Evolutionary conservation across 371 early-diverging fungal species (phyloP).

Genomic region (Mortierella sp.): DNA sequence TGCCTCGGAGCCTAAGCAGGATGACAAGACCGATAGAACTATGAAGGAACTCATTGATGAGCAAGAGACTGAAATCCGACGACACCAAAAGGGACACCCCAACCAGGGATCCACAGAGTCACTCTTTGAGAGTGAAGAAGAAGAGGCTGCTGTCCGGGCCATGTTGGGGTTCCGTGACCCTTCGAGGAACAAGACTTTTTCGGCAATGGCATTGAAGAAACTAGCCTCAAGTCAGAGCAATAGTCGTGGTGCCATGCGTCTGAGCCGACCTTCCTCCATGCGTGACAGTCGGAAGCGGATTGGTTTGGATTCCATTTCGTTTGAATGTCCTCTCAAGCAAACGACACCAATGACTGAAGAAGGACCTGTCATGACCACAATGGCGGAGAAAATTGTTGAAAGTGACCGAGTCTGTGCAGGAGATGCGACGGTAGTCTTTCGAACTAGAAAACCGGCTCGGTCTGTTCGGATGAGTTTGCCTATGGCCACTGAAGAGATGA

Average conservation of each 20-base stretch:
- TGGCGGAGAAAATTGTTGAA: neutral
- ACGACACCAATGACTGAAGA: neutral
- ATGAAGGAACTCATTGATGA: conserved; percentile 34
- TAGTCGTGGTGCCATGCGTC: neutral
- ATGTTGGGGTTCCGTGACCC: neutral
- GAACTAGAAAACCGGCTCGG: too few relatives aligned
- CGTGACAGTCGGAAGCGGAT: conserved; percentile 35
- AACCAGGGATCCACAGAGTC: too few relatives aligned
- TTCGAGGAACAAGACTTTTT: conserved; percentile 37
- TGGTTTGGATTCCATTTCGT: conserved; percentile 25
- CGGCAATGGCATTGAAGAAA: conserved; percentile 14
- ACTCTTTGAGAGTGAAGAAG: conserved; percentile 9
- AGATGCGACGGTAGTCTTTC: too few relatives aligned
- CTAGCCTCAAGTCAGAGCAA: conserved; percentile 19
- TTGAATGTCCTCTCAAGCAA: conserved; percentile 17
- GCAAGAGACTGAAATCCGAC: conserved; percentile 1
- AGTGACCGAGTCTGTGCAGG: neutral
- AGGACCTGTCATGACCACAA: neutral
- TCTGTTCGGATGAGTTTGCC: too few relatives aligned
- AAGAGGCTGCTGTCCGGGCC: conserved; percentile 9
- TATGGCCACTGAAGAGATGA: too few relatives aligned
- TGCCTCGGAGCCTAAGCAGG: neutral
- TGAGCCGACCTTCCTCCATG: conserved; percentile 47
- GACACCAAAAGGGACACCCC: too few relatives aligned
- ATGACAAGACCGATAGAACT: conserved; percentile 11